Conservation (phyloP, 345 rosid species). For the Nephelium lappaceum region DNA sequence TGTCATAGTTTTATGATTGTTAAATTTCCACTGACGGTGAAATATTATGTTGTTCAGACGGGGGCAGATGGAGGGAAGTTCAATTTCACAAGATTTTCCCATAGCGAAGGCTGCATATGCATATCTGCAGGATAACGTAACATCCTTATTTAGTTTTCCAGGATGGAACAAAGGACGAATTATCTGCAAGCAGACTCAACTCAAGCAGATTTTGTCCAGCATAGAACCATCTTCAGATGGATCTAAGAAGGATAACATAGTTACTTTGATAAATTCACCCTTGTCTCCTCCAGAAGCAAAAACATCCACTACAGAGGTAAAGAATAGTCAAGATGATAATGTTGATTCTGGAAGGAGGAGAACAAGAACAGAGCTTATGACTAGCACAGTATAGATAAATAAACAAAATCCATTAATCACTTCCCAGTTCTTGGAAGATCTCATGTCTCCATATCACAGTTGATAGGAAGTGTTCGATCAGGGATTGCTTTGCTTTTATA, state of each 20-base stretch:
- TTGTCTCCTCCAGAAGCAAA: constrained; percentile 44
- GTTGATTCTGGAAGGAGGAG: constrained; percentile 34
- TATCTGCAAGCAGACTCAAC: constrained; percentile 79
- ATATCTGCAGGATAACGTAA: constrained; percentile 63
- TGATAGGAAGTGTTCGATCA: constrained; percentile 15
- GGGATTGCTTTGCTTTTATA: background rate
- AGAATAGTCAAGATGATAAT: constrained; percentile 25
- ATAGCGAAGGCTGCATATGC: constrained; percentile 61
- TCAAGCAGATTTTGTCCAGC: constrained; percentile 58
- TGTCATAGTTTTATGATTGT: background rate
- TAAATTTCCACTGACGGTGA: constrained; percentile 8
- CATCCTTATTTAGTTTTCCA: constrained; percentile 70
- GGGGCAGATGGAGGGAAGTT: constrained; percentile 69
- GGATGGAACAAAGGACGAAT: constrained; percentile 90
- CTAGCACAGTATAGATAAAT: constrained; percentile 46
- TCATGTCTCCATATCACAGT: background rate
- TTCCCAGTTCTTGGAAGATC: constrained; percentile 15
- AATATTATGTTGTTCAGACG: constrained; percentile 49
- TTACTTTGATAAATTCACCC: constrained; percentile 59
- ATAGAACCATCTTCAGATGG: constrained; percentile 53
- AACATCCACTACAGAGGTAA: constrained; percentile 34
- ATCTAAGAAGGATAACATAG: constrained; percentile 35
- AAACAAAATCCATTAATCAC: constrained; percentile 7
- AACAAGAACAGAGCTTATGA: constrained; percentile 54
- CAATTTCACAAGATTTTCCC: constrained; percentile 57